A percentile compares a stretch with the other conserved stretches of the same genome.
These are phyloP conservation scores for Madurella mycetomatis DNA, from an alignment of 2,329 filamentous ascomycete genomes.

Conservation along the genomic window DNA sequence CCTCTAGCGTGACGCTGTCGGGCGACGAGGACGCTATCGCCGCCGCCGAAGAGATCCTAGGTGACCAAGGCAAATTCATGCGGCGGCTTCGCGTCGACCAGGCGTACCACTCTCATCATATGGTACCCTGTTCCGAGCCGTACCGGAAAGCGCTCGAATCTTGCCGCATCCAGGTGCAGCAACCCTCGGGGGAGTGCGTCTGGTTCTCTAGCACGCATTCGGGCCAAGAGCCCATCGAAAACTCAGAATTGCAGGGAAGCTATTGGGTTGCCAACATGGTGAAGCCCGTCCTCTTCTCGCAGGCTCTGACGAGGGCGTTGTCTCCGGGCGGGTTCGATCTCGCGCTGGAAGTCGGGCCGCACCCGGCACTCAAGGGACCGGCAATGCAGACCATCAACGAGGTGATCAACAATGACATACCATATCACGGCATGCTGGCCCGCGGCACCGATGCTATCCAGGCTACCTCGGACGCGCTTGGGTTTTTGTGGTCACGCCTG, in stretches of 20 bases:
- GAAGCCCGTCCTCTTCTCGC: neutral
- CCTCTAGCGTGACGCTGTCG: constrained; percentile 35
- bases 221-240: too few species aligned
- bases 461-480: too few species aligned
- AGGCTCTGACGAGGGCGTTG: neutral
- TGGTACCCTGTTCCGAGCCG: too few species aligned
- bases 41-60: constrained; percentile 16
- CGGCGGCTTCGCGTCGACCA: constrained; percentile 23
- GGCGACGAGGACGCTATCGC: constrained; percentile 30
- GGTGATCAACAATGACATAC: too few species aligned
- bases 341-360: neutral
- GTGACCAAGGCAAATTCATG: constrained; percentile 14
- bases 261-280: neutral
- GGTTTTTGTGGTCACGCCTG: too few species aligned
- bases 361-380: neutral
- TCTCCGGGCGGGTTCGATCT: neutral
- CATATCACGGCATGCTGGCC: too few species aligned
- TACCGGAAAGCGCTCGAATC: constrained; percentile 4
- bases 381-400: neutral
- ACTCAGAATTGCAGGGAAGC: neutral
- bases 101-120: constrained; percentile 32
- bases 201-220: constrained; percentile 20
- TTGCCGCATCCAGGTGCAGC: too few species aligned
- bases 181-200: neutral
- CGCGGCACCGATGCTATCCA: too few species aligned